These are phyloP conservation scores for Phytophthora palmivora DNA, from an alignment of 352 stramenopile genomes.

Conservation along the genomic window DNA sequence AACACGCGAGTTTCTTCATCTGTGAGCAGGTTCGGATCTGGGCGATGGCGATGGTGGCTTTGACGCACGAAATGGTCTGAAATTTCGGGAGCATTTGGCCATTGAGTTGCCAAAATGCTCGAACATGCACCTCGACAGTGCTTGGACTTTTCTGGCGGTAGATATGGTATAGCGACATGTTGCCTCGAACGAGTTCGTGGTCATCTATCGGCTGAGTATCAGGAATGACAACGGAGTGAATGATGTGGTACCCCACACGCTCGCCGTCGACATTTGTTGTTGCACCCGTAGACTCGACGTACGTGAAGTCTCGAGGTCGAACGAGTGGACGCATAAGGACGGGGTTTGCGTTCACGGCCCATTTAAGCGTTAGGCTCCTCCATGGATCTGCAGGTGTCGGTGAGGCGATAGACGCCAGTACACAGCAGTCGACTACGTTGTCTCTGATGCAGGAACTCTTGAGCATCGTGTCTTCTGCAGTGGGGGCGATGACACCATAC, in stretches of 20 bases:
- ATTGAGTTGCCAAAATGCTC: slow-evolving; percentile 34
- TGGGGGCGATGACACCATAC: slow-evolving; percentile 38
- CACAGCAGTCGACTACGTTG: slow-evolving; percentile 38
- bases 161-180: slow-evolving; percentile 42
- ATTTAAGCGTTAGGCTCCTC: slow-evolving; percentile 42
- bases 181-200: slow-evolving; percentile 34
- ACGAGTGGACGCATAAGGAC: slow-evolving; percentile 36
- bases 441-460: slow-evolving; percentile 40
- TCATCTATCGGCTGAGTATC: slow-evolving; percentile 27
- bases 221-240: slow-evolving; percentile 41
- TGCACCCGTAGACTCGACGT: slow-evolving; percentile 46
- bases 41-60: slow-evolving; percentile 24
- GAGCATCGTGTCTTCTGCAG: slow-evolving; percentile 31
- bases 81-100: slow-evolving; percentile 16
- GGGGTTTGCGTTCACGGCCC: slow-evolving; percentile 34
- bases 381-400: slow-evolving; percentile 34
- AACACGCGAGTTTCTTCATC: slow-evolving; percentile 29
- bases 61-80: slow-evolving; percentile 13
- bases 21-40: slow-evolving; percentile 17
- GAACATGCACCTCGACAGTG: slow-evolving; percentile 48
- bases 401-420: slow-evolving; percentile 25
- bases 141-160: slow-evolving; percentile 37
- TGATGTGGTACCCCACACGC: slow-evolving; percentile 42
- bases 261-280: slow-evolving; percentile 36
- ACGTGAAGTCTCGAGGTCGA: slow-evolving; percentile 47